Evolutionary conservation across 805 yeast genomes (phyloP), one percentile per base, ranked within the genome.

Genomic region (Spathaspora gorwiae): DNA sequence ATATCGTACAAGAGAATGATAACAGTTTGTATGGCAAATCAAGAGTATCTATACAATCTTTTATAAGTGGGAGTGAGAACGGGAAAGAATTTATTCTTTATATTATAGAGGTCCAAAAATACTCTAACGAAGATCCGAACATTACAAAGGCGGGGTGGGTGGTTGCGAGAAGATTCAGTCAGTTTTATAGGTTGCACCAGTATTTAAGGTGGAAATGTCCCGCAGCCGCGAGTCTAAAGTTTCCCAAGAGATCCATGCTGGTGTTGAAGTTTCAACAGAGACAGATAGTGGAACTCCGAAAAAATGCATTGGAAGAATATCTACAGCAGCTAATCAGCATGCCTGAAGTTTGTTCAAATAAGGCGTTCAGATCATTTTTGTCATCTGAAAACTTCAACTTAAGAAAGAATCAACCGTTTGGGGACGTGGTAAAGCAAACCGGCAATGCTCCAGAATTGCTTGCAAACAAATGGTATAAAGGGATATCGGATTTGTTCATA

Each of bases 151-250:
- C 90, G 0, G 85, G 88, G 0, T 92, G 97, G 97, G 80, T 87
- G 43, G 86, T 90, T n/a, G 92, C 96, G 0, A 68, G 97, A 53
- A 70, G 98, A 46, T 90, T 82, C 57, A 87, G 87, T 54, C 97
- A 92, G 57, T 90, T 90, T 61, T 81, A 74, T 62, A 78, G 76
- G 49, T 68, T 90, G 31, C 81, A 90, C 57, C 80, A 79, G 48
- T 81, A 85, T 49, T 64, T 90, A 52, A 78, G 73, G 46, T 60
- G 62, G 2, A 68, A 64, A 37, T 83, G 81, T 53, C 75, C 81
- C 0, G 68, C 64, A 39, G 81, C 84, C 2, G 62, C 68, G 6
- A 60, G 59, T 2, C 54, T 84, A 12, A 75, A 69, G 39, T 78
- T 79, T 63, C 83, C 90, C 37, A 83, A 81, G 49, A 69, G 83